phyloP scores from a whole-genome alignment of 2,329 filamentous ascomycete genomes.

The Colletotrichum costaricense region DNA sequence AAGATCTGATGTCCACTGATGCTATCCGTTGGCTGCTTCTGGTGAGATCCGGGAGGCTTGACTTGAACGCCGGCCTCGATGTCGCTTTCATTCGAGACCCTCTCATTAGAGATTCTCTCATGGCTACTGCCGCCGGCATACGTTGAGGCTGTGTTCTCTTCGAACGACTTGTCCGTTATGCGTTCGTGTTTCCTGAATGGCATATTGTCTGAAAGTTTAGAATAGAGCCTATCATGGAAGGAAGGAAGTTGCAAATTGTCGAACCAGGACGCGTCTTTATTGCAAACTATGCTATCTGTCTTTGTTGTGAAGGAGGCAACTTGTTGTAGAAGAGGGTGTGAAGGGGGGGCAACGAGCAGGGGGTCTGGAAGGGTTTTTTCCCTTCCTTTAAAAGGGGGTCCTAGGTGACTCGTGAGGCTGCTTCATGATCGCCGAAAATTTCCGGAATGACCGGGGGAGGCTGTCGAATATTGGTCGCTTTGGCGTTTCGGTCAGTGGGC shows the following conservation, averaged over 20 bases:
- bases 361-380: constrained; percentile 1
- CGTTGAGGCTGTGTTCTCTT: neutral
- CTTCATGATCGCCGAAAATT: constrained; percentile 24
- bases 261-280: neutral
- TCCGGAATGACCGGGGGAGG: constrained; percentile 25
- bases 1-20: constrained; percentile 57
- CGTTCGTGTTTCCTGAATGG: constrained; percentile 1
- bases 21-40: constrained; percentile 48
- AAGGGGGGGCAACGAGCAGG: neutral
- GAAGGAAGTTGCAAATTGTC: neutral
- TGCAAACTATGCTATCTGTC: constrained; percentile 11
- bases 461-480: constrained; percentile 12
- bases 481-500: constrained; percentile 16
- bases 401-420: constrained; percentile 15
- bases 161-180: neutral
- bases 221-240: neutral
- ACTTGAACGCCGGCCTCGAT: neutral
- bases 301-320: neutral
- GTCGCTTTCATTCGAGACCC: neutral
- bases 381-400: constrained; percentile 16
- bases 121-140: neutral
- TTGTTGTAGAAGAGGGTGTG: neutral
- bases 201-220: neutral
- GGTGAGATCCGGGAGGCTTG: neutral
- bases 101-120: neutral